Conservation (phyloP, 2,329 filamentous ascomycete species). For the Penicillium brevicompactum region DNA sequence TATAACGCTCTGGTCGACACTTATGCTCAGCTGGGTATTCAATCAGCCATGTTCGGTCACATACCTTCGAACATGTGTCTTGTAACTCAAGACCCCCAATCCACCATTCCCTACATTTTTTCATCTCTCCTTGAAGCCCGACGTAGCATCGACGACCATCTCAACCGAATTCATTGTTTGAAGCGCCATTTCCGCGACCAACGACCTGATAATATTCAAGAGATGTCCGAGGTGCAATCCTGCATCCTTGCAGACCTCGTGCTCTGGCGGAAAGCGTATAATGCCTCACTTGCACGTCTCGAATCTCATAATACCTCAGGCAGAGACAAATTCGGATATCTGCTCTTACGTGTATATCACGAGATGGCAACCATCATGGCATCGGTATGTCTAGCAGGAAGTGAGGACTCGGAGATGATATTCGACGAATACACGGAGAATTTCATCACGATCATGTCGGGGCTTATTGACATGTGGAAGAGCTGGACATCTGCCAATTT, state of each 20-base stretch:
- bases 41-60: conserved; percentile 31
- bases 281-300: conserved; percentile 6
- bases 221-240: conserved; percentile 8
- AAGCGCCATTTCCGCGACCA: conserved; percentile 8
- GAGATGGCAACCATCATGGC: conserved; percentile 49
- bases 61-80: conserved; percentile 16
- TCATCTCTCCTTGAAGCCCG: conserved; percentile 19
- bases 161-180: conserved; percentile 20
- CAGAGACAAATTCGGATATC: conserved; percentile 21
- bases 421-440: conserved; percentile 26
- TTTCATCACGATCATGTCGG: conserved; percentile 22
- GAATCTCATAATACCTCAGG: background rate
- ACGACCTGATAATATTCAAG: background rate
- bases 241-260: conserved; percentile 14
- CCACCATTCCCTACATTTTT: conserved; percentile 15
- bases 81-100: conserved; percentile 10
- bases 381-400: conserved; percentile 16
- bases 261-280: conserved; percentile 27
- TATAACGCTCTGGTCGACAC: conserved; percentile 26
- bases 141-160: conserved; percentile 21
- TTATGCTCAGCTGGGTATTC: conserved; percentile 30
- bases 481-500: conserved; percentile 3
- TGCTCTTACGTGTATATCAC: conserved; percentile 44
- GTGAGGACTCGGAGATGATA: conserved; percentile 26
- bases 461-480: conserved; percentile 15